A percentile compares a stretch with the other conserved stretches of the same genome.
These are phyloP conservation scores for Cordyceps cicadae DNA, from an alignment of 2,329 filamentous ascomycete species.

Conservation along the genomic window DNA sequence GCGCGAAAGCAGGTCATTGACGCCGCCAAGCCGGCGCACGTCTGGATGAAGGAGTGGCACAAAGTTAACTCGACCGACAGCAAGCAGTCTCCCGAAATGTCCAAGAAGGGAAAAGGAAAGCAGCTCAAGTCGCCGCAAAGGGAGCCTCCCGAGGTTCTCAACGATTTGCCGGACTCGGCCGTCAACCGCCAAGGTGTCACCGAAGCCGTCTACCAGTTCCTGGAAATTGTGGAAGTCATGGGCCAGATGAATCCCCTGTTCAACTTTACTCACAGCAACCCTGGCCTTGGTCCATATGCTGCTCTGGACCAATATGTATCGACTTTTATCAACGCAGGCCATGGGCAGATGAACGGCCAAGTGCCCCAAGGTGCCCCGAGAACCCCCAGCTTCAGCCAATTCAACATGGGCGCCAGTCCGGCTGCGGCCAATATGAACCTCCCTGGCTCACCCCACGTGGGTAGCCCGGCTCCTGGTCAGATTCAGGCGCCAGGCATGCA, in stretches of 20 bases:
- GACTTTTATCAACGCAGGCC: slow-evolving; percentile 34
- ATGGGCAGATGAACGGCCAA: slow-evolving; percentile 40
- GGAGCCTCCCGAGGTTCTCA: slow-evolving; percentile 47
- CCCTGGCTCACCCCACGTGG: slow-evolving; percentile 52
- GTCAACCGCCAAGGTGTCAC: slow-evolving; percentile 55
- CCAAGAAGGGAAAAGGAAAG: slow-evolving; percentile 55
- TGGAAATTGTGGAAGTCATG: slow-evolving; percentile 61
- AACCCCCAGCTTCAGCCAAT: slow-evolving; percentile 49
- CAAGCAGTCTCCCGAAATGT: slow-evolving; percentile 58
- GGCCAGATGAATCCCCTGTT: slow-evolving; percentile 60
- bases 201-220: slow-evolving; percentile 53
- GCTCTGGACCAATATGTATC: slow-evolving; percentile 54
- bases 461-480: slow-evolving; percentile 51
- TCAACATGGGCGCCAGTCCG: slow-evolving; percentile 52
- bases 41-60: slow-evolving; percentile 59
- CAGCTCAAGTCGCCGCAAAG: slow-evolving; percentile 51
- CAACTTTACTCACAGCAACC: slow-evolving; percentile 46
- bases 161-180: slow-evolving; percentile 50
- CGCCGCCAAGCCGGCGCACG: slow-evolving; percentile 52
- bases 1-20: slow-evolving; percentile 58
- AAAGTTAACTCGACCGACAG: slow-evolving; percentile 48
- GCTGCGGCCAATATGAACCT: slow-evolving; percentile 52
- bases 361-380: slow-evolving; percentile 40
- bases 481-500: slow-evolving; percentile 61
- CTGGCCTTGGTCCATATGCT: slow-evolving; percentile 45